These are phyloP conservation scores for Hypericum perforatum DNA, from an alignment of 345 rosid species.

Conservation along the genomic window DNA sequence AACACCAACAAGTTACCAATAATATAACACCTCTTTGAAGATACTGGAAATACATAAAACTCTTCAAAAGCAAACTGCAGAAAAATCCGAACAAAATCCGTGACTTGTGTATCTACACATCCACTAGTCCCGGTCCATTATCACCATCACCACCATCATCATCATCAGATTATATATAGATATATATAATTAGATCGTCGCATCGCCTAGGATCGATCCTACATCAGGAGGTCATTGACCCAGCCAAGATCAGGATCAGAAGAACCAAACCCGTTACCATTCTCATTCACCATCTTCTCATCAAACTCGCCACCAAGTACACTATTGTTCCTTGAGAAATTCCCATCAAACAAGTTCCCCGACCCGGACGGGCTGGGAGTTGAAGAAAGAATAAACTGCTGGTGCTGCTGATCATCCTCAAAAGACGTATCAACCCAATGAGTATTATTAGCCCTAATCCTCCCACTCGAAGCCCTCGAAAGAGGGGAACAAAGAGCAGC, in stretches of 20 bases:
- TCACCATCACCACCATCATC: too few species aligned
- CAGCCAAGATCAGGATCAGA: slow-evolving; percentile 77
- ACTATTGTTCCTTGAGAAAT: slow-evolving; percentile 6
- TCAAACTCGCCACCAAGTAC: slow-evolving; percentile 2
- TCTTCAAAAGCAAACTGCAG: too few species aligned
- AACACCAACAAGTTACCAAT: too few species aligned
- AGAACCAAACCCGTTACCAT: slow-evolving; percentile 6
- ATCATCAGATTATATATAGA: too few species aligned
- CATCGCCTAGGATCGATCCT: not conserved
- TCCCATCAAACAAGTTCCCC: slow-evolving; percentile 9
- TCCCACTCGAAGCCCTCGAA: slow-evolving; percentile 9
- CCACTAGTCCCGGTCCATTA: too few species aligned
- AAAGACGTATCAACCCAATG: slow-evolving; percentile 41
- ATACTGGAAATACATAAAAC: too few species aligned
- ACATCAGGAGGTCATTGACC: slow-evolving; percentile 86
- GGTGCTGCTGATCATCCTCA: slow-evolving; percentile 21
- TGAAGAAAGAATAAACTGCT: slow-evolving; percentile 47
- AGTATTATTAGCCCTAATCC: slow-evolving; percentile 10
- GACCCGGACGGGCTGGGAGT: slow-evolving; percentile 23
- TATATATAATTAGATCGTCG: too few species aligned
- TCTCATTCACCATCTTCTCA: not conserved
- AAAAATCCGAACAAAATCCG: too few species aligned
- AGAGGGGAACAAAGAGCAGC: slow-evolving; percentile 14
- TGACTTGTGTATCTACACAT: too few species aligned
- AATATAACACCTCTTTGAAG: too few species aligned